Evolutionary conservation across 345 rosid genomes (phyloP), one percentile per base, ranked within the genome.

Genomic region (Gossypium mustelinum): DNA sequence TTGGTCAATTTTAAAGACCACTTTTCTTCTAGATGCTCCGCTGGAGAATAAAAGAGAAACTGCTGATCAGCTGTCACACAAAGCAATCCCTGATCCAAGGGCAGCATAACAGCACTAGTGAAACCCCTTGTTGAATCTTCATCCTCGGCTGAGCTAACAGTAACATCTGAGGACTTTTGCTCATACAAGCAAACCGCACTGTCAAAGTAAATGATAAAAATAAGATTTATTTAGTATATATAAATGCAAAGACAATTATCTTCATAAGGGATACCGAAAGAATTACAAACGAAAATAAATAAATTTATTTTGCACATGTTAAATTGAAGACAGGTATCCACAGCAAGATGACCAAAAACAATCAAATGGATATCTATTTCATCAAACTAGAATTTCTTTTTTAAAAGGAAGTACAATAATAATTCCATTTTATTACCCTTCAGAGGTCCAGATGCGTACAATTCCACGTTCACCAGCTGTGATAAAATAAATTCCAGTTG

Each of bases 41-140:
- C 75, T 13, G 84, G 79, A 59, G 79, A 74, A 79, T 94, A 94
- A 77, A 89, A 79, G 24, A 92, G 81, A 77, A 94, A 87, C 78
- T 94, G 97, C 81, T 94, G 97, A 86, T 94, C 98, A 72, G 97
- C 98, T 62, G 96, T 92, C 83, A 86, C 97, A 79, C 98, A 94
- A 70, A 94, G 87, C 80, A 94, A 81, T 61, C 95, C 98, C 77
- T 72, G 89, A 86, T 86, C 85, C 70, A 79, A 83, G 52, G 98
- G 96, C 78, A 92, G 86, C 78, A 89, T 74, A 20, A 80, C 72
- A 78, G 88, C 98, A 66, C 89, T 87, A 68, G 82, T 86, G 83
- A 92, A 94, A 69, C 98, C 98, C 80, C 92, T 87, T 81, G 76
- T 86, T 39, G 87, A 75, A 58, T 87, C 94, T 50, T 87, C 92